Evolutionary conservation across 192 early-diverging fungal genomes (phyloP), one percentile per base, ranked within the genome.

Genomic region (Haplosporangium gracile): DNA sequence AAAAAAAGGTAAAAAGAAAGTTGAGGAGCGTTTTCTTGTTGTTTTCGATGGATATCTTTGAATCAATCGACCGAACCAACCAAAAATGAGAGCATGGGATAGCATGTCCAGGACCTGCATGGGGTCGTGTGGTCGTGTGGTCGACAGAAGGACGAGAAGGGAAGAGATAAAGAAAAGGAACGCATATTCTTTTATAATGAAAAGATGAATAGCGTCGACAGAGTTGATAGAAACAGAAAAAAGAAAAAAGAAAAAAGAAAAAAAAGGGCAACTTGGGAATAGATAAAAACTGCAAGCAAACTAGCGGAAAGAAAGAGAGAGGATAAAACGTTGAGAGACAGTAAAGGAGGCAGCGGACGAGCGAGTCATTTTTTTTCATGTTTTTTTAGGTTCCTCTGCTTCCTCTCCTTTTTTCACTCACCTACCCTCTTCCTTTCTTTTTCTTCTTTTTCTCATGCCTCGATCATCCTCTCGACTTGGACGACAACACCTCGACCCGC

Each of bases 381-480:
- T 60, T 75, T 75, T 57, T 38, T 60, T 36, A 57, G n/a, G 20
- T 74, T 74, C 38, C 29, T 29, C 47, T 53, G 36, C 11, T 74
- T 26, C 29, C 47, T 38, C 16, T 74, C 24, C 26, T 29, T 51
- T 29, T 18, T 32, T 36, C 55, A 29, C 53, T 60, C 36, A 36
- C 42, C 11, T 5, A 26, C 34, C 53, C 34, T 63, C 68, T 69
- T 32, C 0, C 32, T 69, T 47, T 26, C 18, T 42, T 70, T 16
- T 47, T 38, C 13, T 68, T 65, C 32, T 43, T 70, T 49, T 70
- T 78, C 34, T 49, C n/a, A 43, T 29, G 42, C 80, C 80, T 32
- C 42, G 63, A 65, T 70, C 76, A 45, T 51, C 72, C 16, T 29
- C 42, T 24, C 60, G 11, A 29, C 60, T 32, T 65, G 60, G 60